These are phyloP conservation scores for Emericellopsis cladophorae DNA, from an alignment of 2,329 filamentous ascomycete species.

Conservation along the genomic window DNA sequence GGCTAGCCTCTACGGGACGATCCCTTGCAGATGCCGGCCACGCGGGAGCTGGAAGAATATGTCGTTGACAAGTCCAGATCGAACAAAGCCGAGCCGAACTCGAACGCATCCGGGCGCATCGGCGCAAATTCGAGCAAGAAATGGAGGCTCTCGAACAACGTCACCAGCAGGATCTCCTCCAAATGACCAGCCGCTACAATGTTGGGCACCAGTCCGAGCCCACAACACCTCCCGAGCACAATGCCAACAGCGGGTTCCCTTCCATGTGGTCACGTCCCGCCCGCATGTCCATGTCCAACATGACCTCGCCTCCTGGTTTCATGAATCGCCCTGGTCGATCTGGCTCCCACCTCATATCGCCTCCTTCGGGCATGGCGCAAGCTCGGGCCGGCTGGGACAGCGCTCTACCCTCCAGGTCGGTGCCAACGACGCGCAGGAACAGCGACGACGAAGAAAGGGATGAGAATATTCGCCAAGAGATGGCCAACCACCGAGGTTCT, in stretches of 20 bases:
- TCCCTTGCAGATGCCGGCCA: no score
- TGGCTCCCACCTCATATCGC: constrained; percentile 70
- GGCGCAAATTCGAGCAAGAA: constrained; percentile 79
- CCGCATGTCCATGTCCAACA: constrained; percentile 77
- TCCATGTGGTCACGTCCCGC: constrained; percentile 73
- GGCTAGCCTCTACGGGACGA: no score
- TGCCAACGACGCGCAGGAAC: constrained; percentile 76
- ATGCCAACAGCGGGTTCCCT: constrained; percentile 50
- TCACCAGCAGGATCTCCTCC: constrained; percentile 72
- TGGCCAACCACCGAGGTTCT: constrained; percentile 59
- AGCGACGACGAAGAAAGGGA: constrained; percentile 87
- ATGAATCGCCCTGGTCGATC: constrained; percentile 64
- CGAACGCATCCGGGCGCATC: constrained; percentile 81
- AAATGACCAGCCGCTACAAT: constrained; percentile 41
- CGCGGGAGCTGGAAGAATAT: no score
- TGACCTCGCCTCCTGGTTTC: constrained; percentile 68
- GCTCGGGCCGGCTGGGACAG: constrained; percentile 14
- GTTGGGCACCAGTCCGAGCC: constrained; percentile 78
- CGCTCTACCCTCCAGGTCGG: constrained; percentile 68
- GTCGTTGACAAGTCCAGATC: constrained; percentile 43
- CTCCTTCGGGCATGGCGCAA: constrained; percentile 48
- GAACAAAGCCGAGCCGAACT: constrained; percentile 92
- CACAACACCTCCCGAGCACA: constrained; percentile 86
- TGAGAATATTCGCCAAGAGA: constrained; percentile 54
- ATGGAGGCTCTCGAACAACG: constrained; percentile 79